A percentile compares a stretch with the other conserved stretches of the same genome.
These are phyloP conservation scores for Lachancea waltii DNA, from an alignment of 805 yeast genomes.

Conservation along the genomic window DNA sequence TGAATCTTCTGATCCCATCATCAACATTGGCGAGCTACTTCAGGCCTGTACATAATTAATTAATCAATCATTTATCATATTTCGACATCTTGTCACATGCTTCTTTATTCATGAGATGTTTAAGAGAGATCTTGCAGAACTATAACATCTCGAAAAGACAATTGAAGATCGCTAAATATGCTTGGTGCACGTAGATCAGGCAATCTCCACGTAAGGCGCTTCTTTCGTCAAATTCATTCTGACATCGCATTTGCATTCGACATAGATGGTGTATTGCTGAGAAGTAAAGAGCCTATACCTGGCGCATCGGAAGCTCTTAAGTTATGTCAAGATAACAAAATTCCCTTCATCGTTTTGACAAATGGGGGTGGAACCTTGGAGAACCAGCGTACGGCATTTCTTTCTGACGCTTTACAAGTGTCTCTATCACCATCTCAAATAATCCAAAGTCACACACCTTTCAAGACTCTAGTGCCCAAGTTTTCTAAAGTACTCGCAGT, in stretches of 20 bases:
- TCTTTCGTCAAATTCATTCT: constrained; percentile 3
- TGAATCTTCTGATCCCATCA: neutral
- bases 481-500: constrained; percentile 66
- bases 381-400: constrained; percentile 45
- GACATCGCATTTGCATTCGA: constrained; percentile 32
- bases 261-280: constrained; percentile 82
- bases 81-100: neutral
- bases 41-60: neutral
- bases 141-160: too few species aligned
- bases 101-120: too few species aligned
- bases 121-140: too few species aligned
- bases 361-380: constrained; percentile 88
- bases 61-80: neutral
- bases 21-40: neutral
- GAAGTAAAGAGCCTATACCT: constrained; percentile 64
- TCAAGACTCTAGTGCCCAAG: constrained; percentile 48
- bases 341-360: constrained; percentile 80
- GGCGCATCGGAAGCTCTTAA: constrained; percentile 57
- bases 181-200: neutral
- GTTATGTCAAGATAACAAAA: constrained; percentile 42
- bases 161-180: too few species aligned
- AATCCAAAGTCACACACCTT: constrained; percentile 85
- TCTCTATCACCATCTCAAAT: constrained; percentile 54
- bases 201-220: neutral
- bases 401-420: constrained; percentile 41